phyloP scores from a whole-genome alignment of 345 rosid species.

The Populus ilicifolia region DNA sequence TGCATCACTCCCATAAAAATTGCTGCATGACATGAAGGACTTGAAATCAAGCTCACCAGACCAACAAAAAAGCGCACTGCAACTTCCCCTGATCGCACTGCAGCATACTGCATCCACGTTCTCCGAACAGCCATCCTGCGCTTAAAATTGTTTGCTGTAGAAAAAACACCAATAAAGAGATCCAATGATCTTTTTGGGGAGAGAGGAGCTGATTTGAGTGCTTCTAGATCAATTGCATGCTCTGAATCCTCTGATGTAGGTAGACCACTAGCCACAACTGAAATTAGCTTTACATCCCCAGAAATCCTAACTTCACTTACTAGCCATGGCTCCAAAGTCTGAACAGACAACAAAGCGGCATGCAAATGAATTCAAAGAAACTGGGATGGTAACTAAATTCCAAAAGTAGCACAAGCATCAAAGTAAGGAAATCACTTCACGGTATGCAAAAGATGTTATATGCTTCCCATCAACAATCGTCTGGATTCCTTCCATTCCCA shows the following conservation, averaged over 20 bases:
- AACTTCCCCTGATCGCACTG: conserved; percentile 66
- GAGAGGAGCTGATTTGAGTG: conserved; percentile 61
- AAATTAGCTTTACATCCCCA: conserved; percentile 69
- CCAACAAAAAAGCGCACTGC: conserved; percentile 98
- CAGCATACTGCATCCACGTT: conserved; percentile 96
- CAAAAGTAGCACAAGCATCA: not conserved
- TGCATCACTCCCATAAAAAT: not conserved
- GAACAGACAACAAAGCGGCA: conserved; percentile 23
- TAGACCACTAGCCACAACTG: conserved; percentile 79
- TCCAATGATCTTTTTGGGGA: conserved; percentile 50
- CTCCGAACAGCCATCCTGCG: conserved; percentile 95
- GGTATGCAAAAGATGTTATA: conserved; percentile 86
- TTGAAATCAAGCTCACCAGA: conserved; percentile 52
- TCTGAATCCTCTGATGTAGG: conserved; percentile 89
- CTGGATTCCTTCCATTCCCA: conserved; percentile 88
- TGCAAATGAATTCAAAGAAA: conserved; percentile 11
- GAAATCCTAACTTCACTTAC: conserved; percentile 77
- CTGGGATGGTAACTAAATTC: not conserved
- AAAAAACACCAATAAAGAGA: conserved; percentile 90
- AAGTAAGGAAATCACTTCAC: conserved; percentile 57
- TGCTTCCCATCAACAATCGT: conserved; percentile 97
- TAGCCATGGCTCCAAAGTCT: conserved; percentile 99
- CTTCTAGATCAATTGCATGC: conserved; percentile 63
- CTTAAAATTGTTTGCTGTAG: conserved; percentile 92
- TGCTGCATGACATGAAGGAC: not conserved